These are phyloP conservation scores for Seminavis robusta DNA, from an alignment of 108 stramenopile species.

Conservation along the genomic window DNA sequence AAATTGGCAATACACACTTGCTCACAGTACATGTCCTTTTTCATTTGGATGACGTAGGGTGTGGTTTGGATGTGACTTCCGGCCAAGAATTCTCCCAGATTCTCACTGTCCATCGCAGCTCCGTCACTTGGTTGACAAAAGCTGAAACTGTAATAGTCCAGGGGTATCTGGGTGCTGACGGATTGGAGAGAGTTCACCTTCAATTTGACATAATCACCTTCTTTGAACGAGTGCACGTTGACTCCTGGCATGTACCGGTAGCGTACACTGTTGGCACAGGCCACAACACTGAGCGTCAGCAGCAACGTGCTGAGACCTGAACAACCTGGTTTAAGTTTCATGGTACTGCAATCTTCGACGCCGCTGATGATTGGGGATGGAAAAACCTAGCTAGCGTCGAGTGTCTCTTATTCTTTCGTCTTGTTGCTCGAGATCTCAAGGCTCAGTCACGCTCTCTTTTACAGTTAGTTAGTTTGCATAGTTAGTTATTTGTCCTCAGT, in stretches of 20 bases:
- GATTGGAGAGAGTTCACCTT: constrained; percentile 92
- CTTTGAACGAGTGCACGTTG: constrained; percentile 61
- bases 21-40: constrained; percentile 89
- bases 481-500: too few species aligned
- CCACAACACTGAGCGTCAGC: too few species aligned
- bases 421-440: too few species aligned
- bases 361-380: too few species aligned
- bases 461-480: too few species aligned
- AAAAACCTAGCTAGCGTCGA: too few species aligned
- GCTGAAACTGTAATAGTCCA: constrained; percentile 94
- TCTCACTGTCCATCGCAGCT: constrained; percentile 84
- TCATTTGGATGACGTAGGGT: constrained; percentile 94
- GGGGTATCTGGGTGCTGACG: constrained; percentile 84
- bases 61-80: constrained; percentile 97
- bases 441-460: too few species aligned
- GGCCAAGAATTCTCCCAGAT: constrained; percentile 97
- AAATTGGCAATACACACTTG: constrained; percentile 85
- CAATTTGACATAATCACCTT: constrained; percentile 72
- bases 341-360: too few species aligned
- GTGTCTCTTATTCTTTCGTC: too few species aligned
- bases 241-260: constrained; percentile 94
- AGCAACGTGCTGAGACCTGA: too few species aligned
- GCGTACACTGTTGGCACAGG: too few species aligned
- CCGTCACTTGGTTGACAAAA: constrained; percentile 91
- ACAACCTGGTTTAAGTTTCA: too few species aligned